Evolutionary conservation across 2,329 filamentous ascomycete genomes (phyloP).

Genomic region (Stemphylium beticola): DNA sequence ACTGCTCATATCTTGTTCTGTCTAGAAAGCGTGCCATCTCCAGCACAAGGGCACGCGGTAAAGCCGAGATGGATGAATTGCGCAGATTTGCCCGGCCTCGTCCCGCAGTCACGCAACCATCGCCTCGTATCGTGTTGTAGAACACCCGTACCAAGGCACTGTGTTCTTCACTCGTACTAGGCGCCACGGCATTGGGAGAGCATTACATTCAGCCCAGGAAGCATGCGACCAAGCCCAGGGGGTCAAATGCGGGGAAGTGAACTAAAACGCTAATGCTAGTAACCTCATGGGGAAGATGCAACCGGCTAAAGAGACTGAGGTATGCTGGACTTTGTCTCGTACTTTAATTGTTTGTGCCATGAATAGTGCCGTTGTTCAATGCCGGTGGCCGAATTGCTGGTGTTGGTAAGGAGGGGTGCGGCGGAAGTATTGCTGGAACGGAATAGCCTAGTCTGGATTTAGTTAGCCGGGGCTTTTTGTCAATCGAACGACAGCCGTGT

Average conservation of each 20-base stretch:
- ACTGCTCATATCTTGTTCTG: neutral
- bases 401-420: neutral
- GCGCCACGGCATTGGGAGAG: neutral
- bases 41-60: neutral
- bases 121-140: neutral
- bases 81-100: slow-evolving; percentile 10
- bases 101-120: slow-evolving; percentile 6
- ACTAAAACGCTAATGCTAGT: neutral
- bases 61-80: slow-evolving; percentile 17
- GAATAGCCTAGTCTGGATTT: neutral
- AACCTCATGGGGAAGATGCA: slow-evolving; percentile 5
- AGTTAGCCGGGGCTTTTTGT: neutral
- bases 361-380: neutral
- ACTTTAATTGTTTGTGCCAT: neutral
- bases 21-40: neutral
- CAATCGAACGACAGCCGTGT: neutral
- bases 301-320: slow-evolving; percentile 10
- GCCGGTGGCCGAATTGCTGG: neutral
- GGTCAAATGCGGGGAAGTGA: slow-evolving; percentile 4
- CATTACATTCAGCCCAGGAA: neutral
- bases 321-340: neutral
- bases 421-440: neutral
- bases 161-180: neutral
- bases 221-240: slow-evolving; percentile 3
- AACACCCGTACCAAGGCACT: slow-evolving; percentile 3